Percentiles rank a stretch among this genome's conserved stretches.
phyloP scores from a whole-genome alignment of 495 filamentous ascomycete genomes.

The Aspergillus wentii region DNA sequence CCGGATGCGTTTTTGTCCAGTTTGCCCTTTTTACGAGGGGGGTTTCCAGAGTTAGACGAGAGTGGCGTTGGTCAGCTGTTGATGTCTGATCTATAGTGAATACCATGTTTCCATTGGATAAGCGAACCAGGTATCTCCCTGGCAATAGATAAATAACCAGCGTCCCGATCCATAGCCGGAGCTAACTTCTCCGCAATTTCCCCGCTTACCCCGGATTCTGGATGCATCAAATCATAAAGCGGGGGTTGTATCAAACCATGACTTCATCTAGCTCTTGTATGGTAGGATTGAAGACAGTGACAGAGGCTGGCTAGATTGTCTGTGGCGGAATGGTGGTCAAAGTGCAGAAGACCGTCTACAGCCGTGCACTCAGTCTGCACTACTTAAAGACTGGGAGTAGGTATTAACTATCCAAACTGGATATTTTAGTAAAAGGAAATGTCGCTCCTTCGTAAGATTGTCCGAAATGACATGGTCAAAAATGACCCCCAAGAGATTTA shows the following conservation, averaged over 20 bases:
- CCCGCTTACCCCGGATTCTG: not conserved
- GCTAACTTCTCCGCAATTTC: conserved; percentile 1
- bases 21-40: not conserved
- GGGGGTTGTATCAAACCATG: no score
- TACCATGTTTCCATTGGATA: not conserved
- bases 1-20: not conserved
- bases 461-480: not conserved
- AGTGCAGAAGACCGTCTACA: not conserved
- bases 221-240: no score
- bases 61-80: not conserved
- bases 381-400: no score
- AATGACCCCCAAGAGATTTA: not conserved
- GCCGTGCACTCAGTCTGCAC: not conserved
- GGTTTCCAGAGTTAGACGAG: not conserved
- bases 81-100: not conserved
- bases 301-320: no score
- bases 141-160: no score
- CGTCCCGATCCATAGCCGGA: conserved; percentile 1
- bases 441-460: not conserved
- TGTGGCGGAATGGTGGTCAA: no score
- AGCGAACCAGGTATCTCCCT: no score
- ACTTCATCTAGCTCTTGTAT: no score
- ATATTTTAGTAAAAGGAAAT: no score
- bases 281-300: no score
- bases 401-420: no score